Evolutionary conservation across 2,329 filamentous ascomycete species (phyloP), one percentile per base, ranked within the genome.

Genomic region (Aspergillus oerlinghausenensis): DNA sequence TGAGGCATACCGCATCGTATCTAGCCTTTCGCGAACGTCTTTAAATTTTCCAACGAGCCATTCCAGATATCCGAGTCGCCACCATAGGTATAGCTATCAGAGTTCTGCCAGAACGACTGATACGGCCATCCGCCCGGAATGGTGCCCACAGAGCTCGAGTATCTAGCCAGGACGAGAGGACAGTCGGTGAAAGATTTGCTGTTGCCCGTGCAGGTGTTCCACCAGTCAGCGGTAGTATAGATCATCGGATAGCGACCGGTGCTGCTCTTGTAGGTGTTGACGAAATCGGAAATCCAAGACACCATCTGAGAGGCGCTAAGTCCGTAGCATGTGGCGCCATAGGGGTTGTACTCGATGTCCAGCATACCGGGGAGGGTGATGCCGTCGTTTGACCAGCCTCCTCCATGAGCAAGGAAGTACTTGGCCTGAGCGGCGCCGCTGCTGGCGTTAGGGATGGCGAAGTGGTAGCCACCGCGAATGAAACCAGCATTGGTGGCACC

Each of bases 321-420:
- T 6, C 78, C 79, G 59, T 75, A 80, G 68, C 80, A 83, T 23
- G 65, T 70, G 52, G 67, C 65, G 5, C 75, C 72, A 43, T 63
- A 65, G 11, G 72, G 70, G 57, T 70, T 71, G 57, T 73, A 76
- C 70, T 84, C 81, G 11, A 84, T 72, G 62, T 83, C 82, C 6
- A 85, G 73, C 80, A 84, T 83, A 3, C 82, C 81, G 1, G 82
- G 82, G 0, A 84, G 74, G 8, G 81, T 84, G 59, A 76, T 77
- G 51, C 80, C 80, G 60, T 84, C 82, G 19, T 65, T 67, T 21
- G 74, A 74, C 82, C 82, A 84, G 55, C 80, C 80, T 28, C 82
- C 82, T 47, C 82, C 82, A 62, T 83, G 71, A 0, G 73, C 67
- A 50, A 82, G 59, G 70, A 84, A 84, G 70, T 73, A 83, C 10